phyloP scores from a whole-genome alignment of 2,329 filamentous ascomycete species.

The Neofusicoccum cordaticola region DNA sequence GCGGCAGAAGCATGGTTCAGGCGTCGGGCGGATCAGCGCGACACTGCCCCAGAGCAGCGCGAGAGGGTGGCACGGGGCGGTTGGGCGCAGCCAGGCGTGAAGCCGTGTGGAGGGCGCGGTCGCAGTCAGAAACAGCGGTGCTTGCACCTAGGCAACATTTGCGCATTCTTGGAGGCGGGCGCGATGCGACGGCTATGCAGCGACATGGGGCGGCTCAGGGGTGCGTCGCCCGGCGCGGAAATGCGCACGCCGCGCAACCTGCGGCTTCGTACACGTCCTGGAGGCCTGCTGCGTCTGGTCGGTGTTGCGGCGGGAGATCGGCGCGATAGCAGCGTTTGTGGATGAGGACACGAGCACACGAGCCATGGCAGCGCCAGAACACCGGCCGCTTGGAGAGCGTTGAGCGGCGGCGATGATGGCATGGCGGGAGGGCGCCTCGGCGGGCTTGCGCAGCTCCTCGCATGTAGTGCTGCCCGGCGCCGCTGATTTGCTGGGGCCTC shows the following conservation, averaged over 20 bases:
- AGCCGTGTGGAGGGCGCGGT: background rate
- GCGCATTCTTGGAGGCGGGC: background rate
- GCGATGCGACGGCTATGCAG: background rate
- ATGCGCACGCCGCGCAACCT: background rate
- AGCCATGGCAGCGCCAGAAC: background rate
- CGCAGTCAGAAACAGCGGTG: background rate
- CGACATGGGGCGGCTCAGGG: slow-evolving; percentile 9
- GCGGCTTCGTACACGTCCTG: no score
- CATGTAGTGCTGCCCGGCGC: background rate
- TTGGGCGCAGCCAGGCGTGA: background rate
- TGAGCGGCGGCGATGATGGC: slow-evolving; percentile 8
- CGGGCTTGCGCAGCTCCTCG: slow-evolving; percentile 7
- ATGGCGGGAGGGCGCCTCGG: background rate
- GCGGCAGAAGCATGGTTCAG: background rate
- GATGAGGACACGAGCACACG: slow-evolving; percentile 1
- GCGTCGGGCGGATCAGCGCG: background rate
- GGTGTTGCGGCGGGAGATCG: background rate
- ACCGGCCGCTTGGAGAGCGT: background rate
- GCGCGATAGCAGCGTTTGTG: background rate
- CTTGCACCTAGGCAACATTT: background rate
- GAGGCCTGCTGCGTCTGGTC: no score
- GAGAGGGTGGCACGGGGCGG: background rate
- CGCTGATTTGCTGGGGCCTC: background rate
- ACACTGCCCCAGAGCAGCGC: background rate
- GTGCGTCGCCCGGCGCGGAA: background rate